phyloP scores from a whole-genome alignment of 2,329 filamentous ascomycete genomes.

The Colletotrichum lupini region DNA sequence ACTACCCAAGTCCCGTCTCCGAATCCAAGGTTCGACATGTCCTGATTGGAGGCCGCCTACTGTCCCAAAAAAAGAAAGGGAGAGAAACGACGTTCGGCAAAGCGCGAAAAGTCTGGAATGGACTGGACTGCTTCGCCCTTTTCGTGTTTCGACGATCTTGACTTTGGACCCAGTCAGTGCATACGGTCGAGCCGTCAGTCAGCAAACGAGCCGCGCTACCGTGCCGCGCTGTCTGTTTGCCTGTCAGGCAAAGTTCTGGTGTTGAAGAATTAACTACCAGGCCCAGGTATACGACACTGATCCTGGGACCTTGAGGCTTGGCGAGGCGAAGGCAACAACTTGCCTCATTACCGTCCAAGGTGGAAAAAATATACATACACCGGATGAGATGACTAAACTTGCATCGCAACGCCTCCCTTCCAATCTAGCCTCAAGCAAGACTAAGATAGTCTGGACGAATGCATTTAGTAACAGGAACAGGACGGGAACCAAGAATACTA shows the following conservation, averaged over 20 bases:
- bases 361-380: not conserved
- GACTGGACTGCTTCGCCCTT: constrained; percentile 4
- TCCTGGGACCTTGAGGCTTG: constrained; percentile 1
- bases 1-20: constrained; percentile 24
- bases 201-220: constrained; percentile 4
- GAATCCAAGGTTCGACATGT: constrained; percentile 28
- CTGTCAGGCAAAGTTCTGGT: not conserved
- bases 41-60: constrained; percentile 37
- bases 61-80: constrained; percentile 14
- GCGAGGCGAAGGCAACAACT: constrained; percentile 16
- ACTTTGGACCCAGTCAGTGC: constrained; percentile 23
- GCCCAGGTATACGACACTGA: not conserved
- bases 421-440: constrained; percentile 15
- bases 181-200: constrained; percentile 19
- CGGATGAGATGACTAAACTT: constrained; percentile 8
- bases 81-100: constrained; percentile 7
- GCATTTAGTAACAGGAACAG: constrained; percentile 3
- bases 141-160: constrained; percentile 14
- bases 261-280: not conserved
- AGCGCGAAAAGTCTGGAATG: constrained; percentile 15
- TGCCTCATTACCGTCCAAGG: constrained; percentile 12
- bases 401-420: constrained; percentile 17
- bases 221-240: constrained; percentile 14
- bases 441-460: constrained; percentile 23
- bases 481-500: not conserved